phyloP scores from a whole-genome alignment of 306 rosid genomes.

The Dicorynia guianensis region DNA sequence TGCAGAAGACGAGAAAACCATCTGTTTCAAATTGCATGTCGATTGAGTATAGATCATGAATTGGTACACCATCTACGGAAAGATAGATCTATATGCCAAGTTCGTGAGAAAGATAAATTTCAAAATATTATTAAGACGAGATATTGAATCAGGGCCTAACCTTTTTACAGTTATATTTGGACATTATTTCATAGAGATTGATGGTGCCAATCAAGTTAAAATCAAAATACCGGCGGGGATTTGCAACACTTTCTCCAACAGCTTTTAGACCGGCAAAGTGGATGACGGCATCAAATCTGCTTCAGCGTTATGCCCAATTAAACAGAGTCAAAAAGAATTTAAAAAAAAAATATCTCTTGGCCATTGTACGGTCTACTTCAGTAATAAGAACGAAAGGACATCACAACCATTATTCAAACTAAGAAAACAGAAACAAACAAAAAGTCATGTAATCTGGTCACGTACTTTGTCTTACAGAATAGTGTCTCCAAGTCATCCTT shows the following conservation, averaged over 20 bases:
- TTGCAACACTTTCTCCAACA: slow-evolving; percentile 39
- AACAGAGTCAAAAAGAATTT: neutral
- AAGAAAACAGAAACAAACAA: neutral
- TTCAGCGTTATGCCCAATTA: slow-evolving; percentile 9
- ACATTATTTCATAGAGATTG: slow-evolving; percentile 64
- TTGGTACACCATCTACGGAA: too few relatives aligned
- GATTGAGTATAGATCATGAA: neutral
- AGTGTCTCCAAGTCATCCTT: slow-evolving; percentile 61
- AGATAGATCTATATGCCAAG: neutral
- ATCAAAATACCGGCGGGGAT: slow-evolving; percentile 54
- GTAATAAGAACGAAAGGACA: neutral
- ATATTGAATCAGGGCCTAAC: slow-evolving; percentile 31
- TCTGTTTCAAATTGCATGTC: slow-evolving; percentile 37
- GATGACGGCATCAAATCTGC: slow-evolving; percentile 68
- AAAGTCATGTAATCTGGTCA: neutral
- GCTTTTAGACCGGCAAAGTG: slow-evolving; percentile 64
- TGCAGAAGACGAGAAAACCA: slow-evolving; percentile 73
- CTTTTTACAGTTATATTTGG: slow-evolving; percentile 63
- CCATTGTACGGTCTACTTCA: too few relatives aligned
- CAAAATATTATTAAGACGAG: too few relatives aligned
- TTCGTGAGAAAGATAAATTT: neutral
- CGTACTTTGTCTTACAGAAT: slow-evolving; percentile 55
- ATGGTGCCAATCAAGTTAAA: slow-evolving; percentile 63
- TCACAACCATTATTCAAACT: neutral
- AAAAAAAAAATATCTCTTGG: neutral